Base-by-base conservation (phyloP, 768 basidiomycete genomes). In the Russula virescens region DNA sequence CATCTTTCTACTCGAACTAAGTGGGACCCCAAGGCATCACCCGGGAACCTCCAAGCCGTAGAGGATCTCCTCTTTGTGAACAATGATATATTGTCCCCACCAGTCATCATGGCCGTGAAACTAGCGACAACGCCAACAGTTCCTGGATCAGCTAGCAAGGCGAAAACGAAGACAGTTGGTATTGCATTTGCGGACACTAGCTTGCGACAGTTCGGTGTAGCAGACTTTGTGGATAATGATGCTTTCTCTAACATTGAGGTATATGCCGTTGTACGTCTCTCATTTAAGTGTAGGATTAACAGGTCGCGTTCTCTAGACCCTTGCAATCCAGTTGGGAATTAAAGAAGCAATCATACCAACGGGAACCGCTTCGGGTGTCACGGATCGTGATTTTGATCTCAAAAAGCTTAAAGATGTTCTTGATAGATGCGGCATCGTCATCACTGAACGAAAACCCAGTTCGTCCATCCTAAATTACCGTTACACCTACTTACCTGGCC, bases 211-310 rank as follows among this genome's bases (percentile, higher is more conserved):
- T 79, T 99, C 5, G 97, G 97, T 0, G 88, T 95, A 0, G 81
- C 90, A 14, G 94, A 98, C 64, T 98, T 92, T 68, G 83, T 87
- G 9, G 97, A 99, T 74, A 96, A 94, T 68, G 97, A 98, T 63
- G 77, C 94, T 18, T 98, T 95, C 74, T 94, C 93, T 0, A 99
- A 98, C 69, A 87, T 89, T 3, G 96, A 99, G 80, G 96, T 93
- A 62, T 93, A 62, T 46, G 75, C 23, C 13, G 21, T 31, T 51
- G 8, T 59, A 16, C 19, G n/a, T 56, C 18, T 23, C 52, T 40
- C 23, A 25, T 38, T 14, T 28, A 59, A 14, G 19, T 40, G 43
- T 31, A n/a, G 26, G 47, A 55, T 35, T 49, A 64, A 38, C 64
- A 43, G 19, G 34, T 28, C 43, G 26, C 47, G 14, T 50, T 46